Evolutionary conservation across 345 rosid species (phyloP).

Genomic region (Atalantia buxifolia): DNA sequence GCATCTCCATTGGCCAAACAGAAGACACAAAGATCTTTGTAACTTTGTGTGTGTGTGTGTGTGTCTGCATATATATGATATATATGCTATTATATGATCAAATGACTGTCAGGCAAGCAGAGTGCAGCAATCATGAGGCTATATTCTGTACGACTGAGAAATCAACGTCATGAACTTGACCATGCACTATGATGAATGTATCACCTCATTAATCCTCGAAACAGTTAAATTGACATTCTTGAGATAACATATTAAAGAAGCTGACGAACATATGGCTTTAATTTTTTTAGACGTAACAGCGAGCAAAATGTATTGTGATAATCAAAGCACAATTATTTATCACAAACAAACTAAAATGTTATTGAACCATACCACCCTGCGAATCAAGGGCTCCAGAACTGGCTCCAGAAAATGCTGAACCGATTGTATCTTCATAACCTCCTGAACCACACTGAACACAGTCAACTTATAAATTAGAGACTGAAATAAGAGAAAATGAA

Average conservation of each 20-base stretch:
- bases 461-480: conserved; percentile 25
- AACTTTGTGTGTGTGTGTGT: neutral
- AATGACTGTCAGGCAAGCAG: neutral
- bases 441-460: conserved; percentile 79
- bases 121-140: neutral
- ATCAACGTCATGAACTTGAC: neutral
- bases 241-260: neutral
- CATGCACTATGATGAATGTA: neutral
- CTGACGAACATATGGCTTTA: neutral
- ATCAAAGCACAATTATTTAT: neutral
- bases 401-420: conserved; percentile 79
- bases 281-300: neutral
- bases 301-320: neutral
- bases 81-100: neutral
- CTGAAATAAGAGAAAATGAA: neutral
- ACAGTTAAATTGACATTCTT: neutral
- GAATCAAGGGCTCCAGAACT: conserved; percentile 87
- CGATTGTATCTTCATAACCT: conserved; percentile 72
- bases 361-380: conserved; percentile 72
- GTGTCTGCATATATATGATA: neutral
- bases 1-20: neutral
- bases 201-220: neutral
- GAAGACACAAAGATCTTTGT: neutral
- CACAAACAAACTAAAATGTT: neutral
- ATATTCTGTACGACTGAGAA: neutral